These are phyloP conservation scores for Exidia glandulosa DNA, from an alignment of 768 basidiomycete genomes.

Conservation along the genomic window DNA sequence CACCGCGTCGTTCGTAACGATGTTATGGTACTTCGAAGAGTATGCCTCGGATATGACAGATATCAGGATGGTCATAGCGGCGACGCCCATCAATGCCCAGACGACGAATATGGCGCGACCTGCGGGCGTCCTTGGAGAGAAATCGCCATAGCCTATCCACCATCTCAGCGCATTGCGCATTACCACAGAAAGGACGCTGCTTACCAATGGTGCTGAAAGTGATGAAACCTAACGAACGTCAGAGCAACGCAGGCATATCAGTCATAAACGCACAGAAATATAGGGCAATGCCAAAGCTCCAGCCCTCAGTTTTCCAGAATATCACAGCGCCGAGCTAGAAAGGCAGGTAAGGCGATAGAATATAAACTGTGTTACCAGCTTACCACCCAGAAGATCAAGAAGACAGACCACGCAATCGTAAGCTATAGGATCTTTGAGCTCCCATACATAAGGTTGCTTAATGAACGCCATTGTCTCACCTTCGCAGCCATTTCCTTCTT, in stretches of 20 bases:
- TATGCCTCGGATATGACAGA: slow-evolving; percentile 62
- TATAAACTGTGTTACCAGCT: neutral
- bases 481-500: slow-evolving; percentile 46
- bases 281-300: slow-evolving; percentile 50
- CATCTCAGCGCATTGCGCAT: neutral
- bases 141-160: slow-evolving; percentile 33
- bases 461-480: slow-evolving; percentile 17
- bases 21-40: slow-evolving; percentile 48
- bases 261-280: slow-evolving; percentile 53
- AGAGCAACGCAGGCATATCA: neutral
- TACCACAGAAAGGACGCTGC: slow-evolving; percentile 12
- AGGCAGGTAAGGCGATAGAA: neutral
- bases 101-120: slow-evolving; percentile 68
- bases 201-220: slow-evolving; percentile 69
- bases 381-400: slow-evolving; percentile 73
- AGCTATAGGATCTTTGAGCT: slow-evolving; percentile 16
- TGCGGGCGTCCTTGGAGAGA: slow-evolving; percentile 47
- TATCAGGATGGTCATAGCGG: slow-evolving; percentile 62
- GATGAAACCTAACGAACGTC: slow-evolving; percentile 41
- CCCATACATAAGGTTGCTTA: neutral
- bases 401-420: slow-evolving; percentile 42
- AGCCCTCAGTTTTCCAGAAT: slow-evolving; percentile 58
- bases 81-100: slow-evolving; percentile 71
- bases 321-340: slow-evolving; percentile 53
- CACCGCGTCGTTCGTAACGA: slow-evolving; percentile 18